phyloP scores from a whole-genome alignment of 2,329 filamentous ascomycete genomes.

The Alternaria sp. region DNA sequence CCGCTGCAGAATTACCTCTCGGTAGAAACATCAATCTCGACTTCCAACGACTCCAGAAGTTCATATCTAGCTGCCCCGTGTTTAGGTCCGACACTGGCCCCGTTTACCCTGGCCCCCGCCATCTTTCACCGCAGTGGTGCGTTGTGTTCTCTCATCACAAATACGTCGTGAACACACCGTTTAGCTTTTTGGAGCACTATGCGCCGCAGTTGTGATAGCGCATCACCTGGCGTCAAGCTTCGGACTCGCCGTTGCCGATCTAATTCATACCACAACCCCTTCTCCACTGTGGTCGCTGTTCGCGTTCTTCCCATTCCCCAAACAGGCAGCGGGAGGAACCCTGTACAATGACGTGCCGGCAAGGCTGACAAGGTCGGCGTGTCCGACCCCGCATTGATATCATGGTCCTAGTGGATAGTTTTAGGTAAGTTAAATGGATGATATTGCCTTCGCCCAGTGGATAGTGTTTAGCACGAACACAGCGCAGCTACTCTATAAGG shows the following conservation, averaged over 20 bases:
- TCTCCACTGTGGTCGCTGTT: not conserved
- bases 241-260: not conserved
- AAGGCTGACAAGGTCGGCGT: not conserved
- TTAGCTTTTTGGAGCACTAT: not conserved
- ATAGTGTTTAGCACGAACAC: not conserved
- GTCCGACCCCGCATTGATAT: not conserved
- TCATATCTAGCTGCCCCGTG: not conserved
- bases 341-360: conserved; percentile 1
- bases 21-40: not conserved
- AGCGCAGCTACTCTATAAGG: not conserved
- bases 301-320: not conserved
- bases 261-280: not conserved
- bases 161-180: not conserved
- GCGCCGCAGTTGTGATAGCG: not conserved
- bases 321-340: not conserved
- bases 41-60: too few species aligned
- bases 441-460: not conserved
- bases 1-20: not conserved
- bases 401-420: not conserved
- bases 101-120: not conserved
- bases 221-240: not conserved
- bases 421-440: not conserved
- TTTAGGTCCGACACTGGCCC: not conserved
- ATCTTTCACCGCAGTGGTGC: not conserved
- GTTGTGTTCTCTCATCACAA: not conserved